Evolutionary conservation across 2,329 filamentous ascomycete species (phyloP), one percentile per base, ranked within the genome.

Genomic region (Cryphonectria naterciae): DNA sequence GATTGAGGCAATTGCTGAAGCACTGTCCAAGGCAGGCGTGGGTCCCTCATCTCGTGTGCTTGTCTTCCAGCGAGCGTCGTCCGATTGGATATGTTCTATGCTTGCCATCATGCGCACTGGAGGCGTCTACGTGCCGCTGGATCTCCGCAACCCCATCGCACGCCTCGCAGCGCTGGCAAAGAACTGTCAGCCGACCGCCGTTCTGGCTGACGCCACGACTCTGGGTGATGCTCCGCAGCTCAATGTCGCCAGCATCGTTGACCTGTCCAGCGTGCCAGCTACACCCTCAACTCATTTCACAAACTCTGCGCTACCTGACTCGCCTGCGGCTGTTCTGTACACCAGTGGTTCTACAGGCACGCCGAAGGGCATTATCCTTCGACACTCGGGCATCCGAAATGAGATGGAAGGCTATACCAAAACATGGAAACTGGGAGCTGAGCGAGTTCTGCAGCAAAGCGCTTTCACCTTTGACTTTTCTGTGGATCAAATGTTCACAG

Each of bases 381-480:
- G 60, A 0, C 80, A 83, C 66, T 65, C 61, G 4, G 76, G 73
- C 28, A 70, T 83, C 2, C 54, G 73, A 3, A 80, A 80, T 69
- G 71, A 75, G 28, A 70, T 79, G 7, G 78, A 78, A 58, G 74
- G 73, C 19, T 72, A 68, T 13, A 72, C 73, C 1, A 70, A 70
- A 4, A 62, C 70, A 15, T 73, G 72, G 6, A 69, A 73, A 0
- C 65, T 79, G 0, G 70, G 73, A 1, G 79, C 79, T 22, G 78
- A 80, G 22, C 68, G 68, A 0, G 73, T 80, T 10, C 75, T 82
- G 5, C 79, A 81, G 61, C 79, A 82, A 64, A 79, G 75, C 65
- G 76, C 82, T 0, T 78, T 76, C 39, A 77, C 77, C 13, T 85
- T 85, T 73, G 83, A 85, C 67, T 74, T 83, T 70, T 81, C 80